A percentile compares a stretch with the other conserved stretches of the same genome.
Evolutionary conservation across 2,329 filamentous ascomycete genomes (phyloP).

Genomic region (Dothistroma septosporum): DNA sequence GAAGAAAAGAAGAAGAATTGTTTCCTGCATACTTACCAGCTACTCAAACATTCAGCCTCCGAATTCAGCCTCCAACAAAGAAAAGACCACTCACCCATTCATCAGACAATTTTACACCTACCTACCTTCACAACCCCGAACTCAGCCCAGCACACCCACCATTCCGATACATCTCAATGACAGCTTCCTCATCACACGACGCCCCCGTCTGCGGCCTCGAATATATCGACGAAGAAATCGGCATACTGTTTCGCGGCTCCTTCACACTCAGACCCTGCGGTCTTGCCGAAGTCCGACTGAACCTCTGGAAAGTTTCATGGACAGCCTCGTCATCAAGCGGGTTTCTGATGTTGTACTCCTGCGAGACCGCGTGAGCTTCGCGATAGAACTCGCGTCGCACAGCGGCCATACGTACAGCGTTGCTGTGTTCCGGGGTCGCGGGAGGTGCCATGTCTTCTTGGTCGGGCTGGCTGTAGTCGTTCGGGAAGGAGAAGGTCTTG

Average conservation of each 20-base stretch:
- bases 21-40: too few species aligned
- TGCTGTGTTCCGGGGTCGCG: too few species aligned
- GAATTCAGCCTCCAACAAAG: too few species aligned
- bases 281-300: background rate
- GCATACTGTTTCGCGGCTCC: background rate
- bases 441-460: background rate
- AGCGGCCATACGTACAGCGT: background rate
- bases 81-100: too few species aligned
- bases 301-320: background rate
- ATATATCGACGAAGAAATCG: background rate
- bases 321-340: background rate
- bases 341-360: background rate
- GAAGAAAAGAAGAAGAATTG: too few species aligned
- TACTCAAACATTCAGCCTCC: too few species aligned
- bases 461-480: background rate
- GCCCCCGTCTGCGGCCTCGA: background rate
- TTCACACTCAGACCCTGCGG: background rate
- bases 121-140: background rate
- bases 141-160: background rate
- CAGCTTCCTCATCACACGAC: background rate
- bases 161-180: background rate
- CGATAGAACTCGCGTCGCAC: background rate
- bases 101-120: background rate
- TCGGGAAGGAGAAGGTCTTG: background rate
- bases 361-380: background rate